These are phyloP conservation scores for Rhizopus microsporus DNA, from an alignment of 371 early-diverging fungal genomes.

Conservation along the genomic window DNA sequence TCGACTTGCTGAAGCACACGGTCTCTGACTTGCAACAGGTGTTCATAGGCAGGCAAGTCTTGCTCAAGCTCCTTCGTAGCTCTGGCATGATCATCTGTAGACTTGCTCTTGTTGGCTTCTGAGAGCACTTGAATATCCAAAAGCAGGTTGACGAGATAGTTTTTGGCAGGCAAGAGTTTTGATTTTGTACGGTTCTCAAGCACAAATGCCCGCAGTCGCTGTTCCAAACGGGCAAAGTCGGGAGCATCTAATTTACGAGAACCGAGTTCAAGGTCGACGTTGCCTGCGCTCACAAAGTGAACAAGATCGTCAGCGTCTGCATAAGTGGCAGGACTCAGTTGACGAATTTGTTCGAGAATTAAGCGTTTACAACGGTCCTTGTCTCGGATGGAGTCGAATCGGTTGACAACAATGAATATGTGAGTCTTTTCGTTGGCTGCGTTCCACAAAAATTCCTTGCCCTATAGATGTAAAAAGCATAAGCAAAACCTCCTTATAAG, in stretches of 20 bases:
- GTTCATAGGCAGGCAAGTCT: conserved; percentile 59
- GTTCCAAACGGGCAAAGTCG: conserved; percentile 80
- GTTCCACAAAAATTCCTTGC: conserved; percentile 91
- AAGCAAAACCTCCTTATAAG: neutral
- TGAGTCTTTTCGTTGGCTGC: conserved; percentile 97
- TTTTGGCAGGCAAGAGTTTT: conserved; percentile 93
- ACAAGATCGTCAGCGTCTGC: conserved; percentile 90
- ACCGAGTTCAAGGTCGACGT: conserved; percentile 46
- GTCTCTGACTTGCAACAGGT: conserved; percentile 55
- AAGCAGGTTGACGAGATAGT: conserved; percentile 83
- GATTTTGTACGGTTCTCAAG: conserved; percentile 93
- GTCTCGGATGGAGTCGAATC: conserved; percentile 92
- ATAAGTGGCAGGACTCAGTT: conserved; percentile 91
- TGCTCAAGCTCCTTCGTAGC: conserved; percentile 49
- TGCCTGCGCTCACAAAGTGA: conserved; percentile 93
- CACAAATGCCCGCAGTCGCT: conserved; percentile 86
- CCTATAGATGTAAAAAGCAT: conserved; percentile 36
- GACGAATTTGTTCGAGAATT: conserved; percentile 91
- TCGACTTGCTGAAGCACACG: conserved; percentile 67
- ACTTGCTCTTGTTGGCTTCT: conserved; percentile 54
- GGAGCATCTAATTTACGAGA: conserved; percentile 53
- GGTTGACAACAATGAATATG: conserved; percentile 97
- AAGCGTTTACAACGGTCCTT: conserved; percentile 91
- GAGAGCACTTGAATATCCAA: conserved; percentile 63
- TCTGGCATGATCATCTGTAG: conserved; percentile 34